phyloP scores from a whole-genome alignment of 345 rosid species.

The Hibiscus syriacus region DNA sequence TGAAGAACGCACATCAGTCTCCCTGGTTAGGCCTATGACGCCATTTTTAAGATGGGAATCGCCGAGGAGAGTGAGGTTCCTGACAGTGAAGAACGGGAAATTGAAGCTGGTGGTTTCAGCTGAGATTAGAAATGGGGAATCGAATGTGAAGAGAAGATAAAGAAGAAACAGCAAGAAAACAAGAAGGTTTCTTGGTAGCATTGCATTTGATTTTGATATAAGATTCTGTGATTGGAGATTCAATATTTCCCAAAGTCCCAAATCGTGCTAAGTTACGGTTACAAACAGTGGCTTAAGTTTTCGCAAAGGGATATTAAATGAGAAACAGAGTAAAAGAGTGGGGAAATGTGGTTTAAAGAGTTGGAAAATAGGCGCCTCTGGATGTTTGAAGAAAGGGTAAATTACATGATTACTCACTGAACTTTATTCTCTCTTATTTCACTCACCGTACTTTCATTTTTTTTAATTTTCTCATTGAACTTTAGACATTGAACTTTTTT shows the following conservation, averaged over 20 bases:
- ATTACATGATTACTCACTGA: too few species aligned
- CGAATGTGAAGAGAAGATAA: slow-evolving; percentile 23
- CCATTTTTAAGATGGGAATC: slow-evolving; percentile 81
- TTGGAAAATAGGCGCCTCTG: slow-evolving; percentile 29
- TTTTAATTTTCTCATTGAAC: too few species aligned
- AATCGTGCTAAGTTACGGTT: too few species aligned
- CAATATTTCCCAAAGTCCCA: too few species aligned
- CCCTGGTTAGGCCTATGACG: slow-evolving; percentile 72
- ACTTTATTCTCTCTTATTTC: too few species aligned
- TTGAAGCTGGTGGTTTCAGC: slow-evolving; percentile 37
- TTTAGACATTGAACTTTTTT: too few species aligned
- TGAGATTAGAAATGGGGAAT: slow-evolving; percentile 1
- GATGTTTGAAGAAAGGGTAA: background rate
- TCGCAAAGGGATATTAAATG: background rate
- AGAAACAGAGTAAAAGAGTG: background rate
- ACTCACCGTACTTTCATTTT: too few species aligned
- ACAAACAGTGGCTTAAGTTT: too few species aligned
- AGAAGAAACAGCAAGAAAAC: slow-evolving; percentile 16
- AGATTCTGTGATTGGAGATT: too few species aligned
- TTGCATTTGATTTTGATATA: background rate
- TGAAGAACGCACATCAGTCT: slow-evolving; percentile 69
- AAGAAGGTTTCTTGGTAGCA: slow-evolving; percentile 46
- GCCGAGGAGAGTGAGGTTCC: slow-evolving; percentile 87
- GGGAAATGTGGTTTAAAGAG: slow-evolving; percentile 41
- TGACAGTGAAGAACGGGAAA: slow-evolving; percentile 53